These are phyloP conservation scores for Anacardium occidentale DNA, from an alignment of 345 rosid genomes.

Conservation along the genomic window DNA sequence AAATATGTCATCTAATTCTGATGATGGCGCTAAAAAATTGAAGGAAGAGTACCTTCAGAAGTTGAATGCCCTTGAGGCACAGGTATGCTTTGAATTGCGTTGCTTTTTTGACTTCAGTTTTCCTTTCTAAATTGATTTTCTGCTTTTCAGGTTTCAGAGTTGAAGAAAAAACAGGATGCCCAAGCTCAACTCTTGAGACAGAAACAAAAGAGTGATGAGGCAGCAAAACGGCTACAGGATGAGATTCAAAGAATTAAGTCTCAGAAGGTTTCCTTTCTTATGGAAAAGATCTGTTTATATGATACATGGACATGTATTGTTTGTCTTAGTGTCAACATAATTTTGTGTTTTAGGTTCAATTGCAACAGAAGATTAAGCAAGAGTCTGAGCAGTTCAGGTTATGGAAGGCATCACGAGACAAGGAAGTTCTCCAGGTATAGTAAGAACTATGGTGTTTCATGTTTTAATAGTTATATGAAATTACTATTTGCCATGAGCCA, in stretches of 20 bases:
- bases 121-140: slow-evolving; percentile 2
- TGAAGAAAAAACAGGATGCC: slow-evolving; percentile 97
- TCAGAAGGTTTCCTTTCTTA: slow-evolving; percentile 57
- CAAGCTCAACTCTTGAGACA: slow-evolving; percentile 92
- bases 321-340: slow-evolving; percentile 8
- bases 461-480: neutral
- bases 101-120: slow-evolving; percentile 9
- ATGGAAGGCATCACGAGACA: slow-evolving; percentile 93
- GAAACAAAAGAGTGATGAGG: slow-evolving; percentile 96
- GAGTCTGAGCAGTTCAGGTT: slow-evolving; percentile 84
- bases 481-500: neutral
- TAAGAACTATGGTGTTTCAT: neutral
- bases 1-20: slow-evolving; percentile 69
- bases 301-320: neutral
- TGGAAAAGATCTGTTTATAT: neutral
- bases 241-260: slow-evolving; percentile 89
- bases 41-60: slow-evolving; percentile 88
- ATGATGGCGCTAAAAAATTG: slow-evolving; percentile 76
- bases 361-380: slow-evolving; percentile 91
- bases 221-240: slow-evolving; percentile 73
- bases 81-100: slow-evolving; percentile 44
- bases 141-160: slow-evolving; percentile 61
- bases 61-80: slow-evolving; percentile 80
- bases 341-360: slow-evolving; percentile 59
- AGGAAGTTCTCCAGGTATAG: slow-evolving; percentile 94